Base-by-base conservation (phyloP, 2,329 filamentous ascomycete genomes). In the Penicillium sp. region DNA sequence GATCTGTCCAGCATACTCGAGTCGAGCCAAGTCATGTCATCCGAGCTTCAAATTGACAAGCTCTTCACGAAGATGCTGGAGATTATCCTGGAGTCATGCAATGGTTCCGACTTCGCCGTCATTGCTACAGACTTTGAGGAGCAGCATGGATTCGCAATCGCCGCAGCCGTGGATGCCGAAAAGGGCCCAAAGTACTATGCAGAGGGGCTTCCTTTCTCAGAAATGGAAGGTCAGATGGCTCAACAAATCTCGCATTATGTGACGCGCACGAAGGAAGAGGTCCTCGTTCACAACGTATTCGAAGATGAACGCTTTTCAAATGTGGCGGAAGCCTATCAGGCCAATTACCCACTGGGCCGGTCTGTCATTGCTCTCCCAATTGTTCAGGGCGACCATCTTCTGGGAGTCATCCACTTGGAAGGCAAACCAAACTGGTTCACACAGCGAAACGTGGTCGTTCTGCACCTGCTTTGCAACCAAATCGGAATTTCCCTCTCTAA, bases 271-370 rank as follows among this genome's bases (percentile, higher is more conserved):
- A 75, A 76, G 44, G 81, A 85, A 54, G 75, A 74, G n/a, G 78
- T 85, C 2, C 80, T 84, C 41, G 71, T 83, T 10, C 79, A 80
- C 44, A 83, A 83, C 50, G 69, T 84, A 3, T 69, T 83, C 1
- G 79, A 84, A 35, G 81, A 85, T 54, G 81, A 84, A 52, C 74
- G 81, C 4, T 85, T 85, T 54, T 78, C 78, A 16, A 82, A 81
- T 46, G 78, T 82, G 8, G 76, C 73, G 5, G 74, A 79, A 13
- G 68, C 74, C 0, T 84, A 82, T 59, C 67, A 79, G 13, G 68
- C 73, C 37, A 68, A 74, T 36, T 77, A 80, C 52, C 79, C 79
- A 0, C 70, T 76, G 4, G 79, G 80, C 18, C 76, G 76, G 48
- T 79, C 80, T 14, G 77, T 84, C 27, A 82, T 84, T 47, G 78